Conservation (phyloP, 2,329 filamentous ascomycete genomes). For the Fusarium protoensiforme region DNA sequence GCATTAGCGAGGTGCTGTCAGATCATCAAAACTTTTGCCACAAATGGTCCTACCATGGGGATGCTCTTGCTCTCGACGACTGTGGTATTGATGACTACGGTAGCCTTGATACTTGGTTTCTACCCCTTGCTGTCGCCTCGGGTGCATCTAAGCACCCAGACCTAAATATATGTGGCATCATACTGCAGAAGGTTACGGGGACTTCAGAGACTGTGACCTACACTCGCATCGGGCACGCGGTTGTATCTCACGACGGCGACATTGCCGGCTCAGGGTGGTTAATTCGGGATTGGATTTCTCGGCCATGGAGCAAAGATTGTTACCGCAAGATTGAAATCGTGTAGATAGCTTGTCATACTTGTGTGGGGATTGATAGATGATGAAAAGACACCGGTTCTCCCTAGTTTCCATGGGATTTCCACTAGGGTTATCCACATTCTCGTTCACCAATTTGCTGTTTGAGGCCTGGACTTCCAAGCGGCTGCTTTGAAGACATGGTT, state of each 20-base stretch:
- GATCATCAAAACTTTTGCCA: neutral
- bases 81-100: neutral
- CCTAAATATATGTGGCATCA: neutral
- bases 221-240: neutral
- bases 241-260: neutral
- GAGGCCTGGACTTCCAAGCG: too few species aligned
- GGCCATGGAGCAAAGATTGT: neutral
- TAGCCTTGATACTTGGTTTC: neutral
- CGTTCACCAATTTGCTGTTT: too few species aligned
- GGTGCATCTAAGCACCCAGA: fast-evolving
- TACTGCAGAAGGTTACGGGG: neutral
- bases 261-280: neutral
- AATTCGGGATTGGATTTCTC: neutral
- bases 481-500: too few species aligned
- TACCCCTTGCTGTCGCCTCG: neutral
- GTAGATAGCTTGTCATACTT: neutral
- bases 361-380: neutral
- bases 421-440: neutral
- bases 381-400: too few species aligned
- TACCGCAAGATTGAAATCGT: neutral
- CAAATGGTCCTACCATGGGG: neutral
- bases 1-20: neutral
- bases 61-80: neutral
- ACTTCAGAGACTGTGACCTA: neutral
- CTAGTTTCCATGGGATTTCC: too few species aligned